phyloP scores from a whole-genome alignment of 257 asterid genomes.

The Jacaranda copaia region DNA sequence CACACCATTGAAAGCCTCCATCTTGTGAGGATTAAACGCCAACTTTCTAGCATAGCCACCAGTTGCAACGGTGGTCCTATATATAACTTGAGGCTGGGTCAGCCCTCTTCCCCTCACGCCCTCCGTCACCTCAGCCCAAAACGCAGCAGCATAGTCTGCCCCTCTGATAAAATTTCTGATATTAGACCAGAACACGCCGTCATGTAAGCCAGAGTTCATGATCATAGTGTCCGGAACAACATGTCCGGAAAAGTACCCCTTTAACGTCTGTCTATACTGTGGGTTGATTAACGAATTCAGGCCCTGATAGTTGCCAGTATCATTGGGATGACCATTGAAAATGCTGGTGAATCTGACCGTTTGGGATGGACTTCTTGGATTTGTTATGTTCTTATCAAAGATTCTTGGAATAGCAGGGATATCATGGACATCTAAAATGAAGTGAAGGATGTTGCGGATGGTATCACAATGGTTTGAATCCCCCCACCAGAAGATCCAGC shows the following conservation, averaged over 20 bases:
- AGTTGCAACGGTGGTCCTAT: slow-evolving; percentile 84
- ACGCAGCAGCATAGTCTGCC: slow-evolving; percentile 70
- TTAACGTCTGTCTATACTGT: slow-evolving; percentile 55
- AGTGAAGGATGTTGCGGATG: slow-evolving; percentile 70
- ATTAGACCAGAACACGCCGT: slow-evolving; percentile 74
- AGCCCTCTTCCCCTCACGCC: slow-evolving; percentile 59
- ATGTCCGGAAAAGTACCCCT: slow-evolving; percentile 55
- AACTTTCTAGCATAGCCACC: slow-evolving; percentile 80
- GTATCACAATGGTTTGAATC: slow-evolving; percentile 97
- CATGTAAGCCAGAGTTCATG: slow-evolving; percentile 93
- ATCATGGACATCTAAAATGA: slow-evolving; percentile 60
- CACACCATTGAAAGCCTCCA: slow-evolving; percentile 92
- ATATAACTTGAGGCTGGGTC: slow-evolving; percentile 59
- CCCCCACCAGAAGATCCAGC: slow-evolving; percentile 99
- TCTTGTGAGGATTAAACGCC: slow-evolving; percentile 85
- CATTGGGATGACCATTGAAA: slow-evolving; percentile 82
- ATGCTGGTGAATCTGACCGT: slow-evolving; percentile 76
- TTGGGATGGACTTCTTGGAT: slow-evolving; percentile 72
- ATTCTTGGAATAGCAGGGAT: slow-evolving; percentile 62
- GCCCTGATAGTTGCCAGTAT: slow-evolving; percentile 70
- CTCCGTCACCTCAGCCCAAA: slow-evolving; percentile 69
- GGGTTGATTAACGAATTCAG: slow-evolving; percentile 60
- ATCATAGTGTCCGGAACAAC: slow-evolving; percentile 78
- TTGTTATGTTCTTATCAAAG: slow-evolving; percentile 74
- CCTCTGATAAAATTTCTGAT: slow-evolving; percentile 59